Conservation (phyloP, 140 eudicot species). For the Eryngium alpinum region DNA sequence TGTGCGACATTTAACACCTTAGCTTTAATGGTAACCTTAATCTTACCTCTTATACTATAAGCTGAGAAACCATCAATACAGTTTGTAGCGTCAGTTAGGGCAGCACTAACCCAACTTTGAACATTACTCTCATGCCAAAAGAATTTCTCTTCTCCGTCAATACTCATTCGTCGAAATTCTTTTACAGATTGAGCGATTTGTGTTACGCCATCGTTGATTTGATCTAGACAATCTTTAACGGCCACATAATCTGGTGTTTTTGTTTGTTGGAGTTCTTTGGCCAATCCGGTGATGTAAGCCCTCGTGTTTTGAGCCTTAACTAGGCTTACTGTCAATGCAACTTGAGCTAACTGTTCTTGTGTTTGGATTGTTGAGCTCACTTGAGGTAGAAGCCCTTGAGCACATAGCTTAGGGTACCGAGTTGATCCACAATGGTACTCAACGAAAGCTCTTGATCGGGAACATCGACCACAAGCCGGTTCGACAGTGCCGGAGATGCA, state of each 20-base stretch:
- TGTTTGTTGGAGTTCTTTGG: constrained; percentile 21
- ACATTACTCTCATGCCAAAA: constrained; percentile 57
- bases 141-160: constrained; percentile 31
- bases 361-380: constrained; percentile 25
- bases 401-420: constrained; percentile 38
- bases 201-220: constrained; percentile 43
- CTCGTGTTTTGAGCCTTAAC: constrained; percentile 36
- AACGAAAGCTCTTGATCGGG: constrained; percentile 44
- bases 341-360: constrained; percentile 44
- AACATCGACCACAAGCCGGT: constrained; percentile 20
- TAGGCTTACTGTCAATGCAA: constrained; percentile 41
- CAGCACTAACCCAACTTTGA: constrained; percentile 65
- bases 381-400: constrained; percentile 30
- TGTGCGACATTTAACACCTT: constrained; percentile 58
- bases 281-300: constrained; percentile 33
- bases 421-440: constrained; percentile 40
- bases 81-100: constrained; percentile 44
- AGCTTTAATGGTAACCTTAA: constrained; percentile 40
- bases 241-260: constrained; percentile 27
- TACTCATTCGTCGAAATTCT: constrained; percentile 35
- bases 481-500: constrained; percentile 16
- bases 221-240: constrained; percentile 43
- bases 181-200: constrained; percentile 46
- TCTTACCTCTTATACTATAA: constrained; percentile 30
- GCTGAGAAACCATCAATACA: constrained; percentile 58